Conservation (phyloP, 495 filamentous ascomycete species). For the Penicilliopsis zonata region DNA sequence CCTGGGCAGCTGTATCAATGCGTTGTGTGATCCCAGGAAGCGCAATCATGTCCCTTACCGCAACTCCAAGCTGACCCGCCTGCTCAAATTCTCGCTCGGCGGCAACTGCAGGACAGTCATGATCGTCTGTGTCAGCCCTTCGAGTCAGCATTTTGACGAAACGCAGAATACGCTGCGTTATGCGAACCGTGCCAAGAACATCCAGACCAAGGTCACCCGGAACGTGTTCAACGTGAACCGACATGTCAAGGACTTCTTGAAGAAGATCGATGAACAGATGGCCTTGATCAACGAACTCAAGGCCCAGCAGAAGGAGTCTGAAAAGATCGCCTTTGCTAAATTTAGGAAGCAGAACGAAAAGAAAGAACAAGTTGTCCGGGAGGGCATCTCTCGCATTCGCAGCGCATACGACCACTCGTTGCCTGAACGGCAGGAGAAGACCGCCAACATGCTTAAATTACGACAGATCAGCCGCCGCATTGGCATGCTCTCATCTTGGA, state of each 20-base stretch:
- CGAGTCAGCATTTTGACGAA: slow-evolving; percentile 94
- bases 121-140: slow-evolving; percentile 98
- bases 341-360: slow-evolving; percentile 82
- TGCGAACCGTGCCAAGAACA: slow-evolving; percentile 97
- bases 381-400: slow-evolving; percentile 71
- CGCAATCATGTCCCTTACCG: slow-evolving; percentile 93
- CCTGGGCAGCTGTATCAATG: slow-evolving; percentile 96
- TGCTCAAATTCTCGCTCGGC: slow-evolving; percentile 93
- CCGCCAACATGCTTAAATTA: slow-evolving; percentile 68
- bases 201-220: slow-evolving; percentile 96
- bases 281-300: slow-evolving; percentile 87
- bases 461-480: slow-evolving; percentile 78
- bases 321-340: slow-evolving; percentile 74
- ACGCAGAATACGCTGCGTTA: slow-evolving; percentile 98
- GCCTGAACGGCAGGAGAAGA: slow-evolving; percentile 67
- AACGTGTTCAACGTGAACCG: slow-evolving; percentile 99
- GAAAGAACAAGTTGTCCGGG: slow-evolving; percentile 62
- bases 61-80: slow-evolving; percentile 91
- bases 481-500: slow-evolving; percentile 74
- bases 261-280: slow-evolving; percentile 97
- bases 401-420: slow-evolving; percentile 73
- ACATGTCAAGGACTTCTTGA: slow-evolving; percentile 95
- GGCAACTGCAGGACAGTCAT: slow-evolving; percentile 99
- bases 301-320: slow-evolving; percentile 82
- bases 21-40: slow-evolving; percentile 87